phyloP scores from a whole-genome alignment of 306 rosid genomes.

The Quercus bicolor region DNA sequence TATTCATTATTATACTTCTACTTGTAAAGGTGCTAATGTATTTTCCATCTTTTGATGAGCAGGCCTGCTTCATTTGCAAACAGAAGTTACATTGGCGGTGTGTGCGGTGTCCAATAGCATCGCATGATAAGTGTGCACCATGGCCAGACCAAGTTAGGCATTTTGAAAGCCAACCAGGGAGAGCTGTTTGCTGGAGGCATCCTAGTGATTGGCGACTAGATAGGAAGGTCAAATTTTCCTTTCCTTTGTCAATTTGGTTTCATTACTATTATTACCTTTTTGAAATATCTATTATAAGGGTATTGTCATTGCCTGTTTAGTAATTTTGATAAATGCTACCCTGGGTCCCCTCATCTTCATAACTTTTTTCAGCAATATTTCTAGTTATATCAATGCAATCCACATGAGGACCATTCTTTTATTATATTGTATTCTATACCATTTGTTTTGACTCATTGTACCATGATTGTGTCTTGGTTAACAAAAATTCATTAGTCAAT shows the following conservation, averaged over 20 bases:
- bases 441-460: too few relatives aligned
- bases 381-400: too few relatives aligned
- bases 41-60: conserved; percentile 13
- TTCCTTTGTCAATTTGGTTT: conserved; percentile 41
- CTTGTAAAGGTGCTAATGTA: neutral
- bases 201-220: conserved; percentile 70
- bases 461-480: too few relatives aligned
- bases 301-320: neutral
- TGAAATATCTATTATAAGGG: neutral
- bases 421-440: too few relatives aligned
- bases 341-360: neutral
- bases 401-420: too few relatives aligned
- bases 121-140: conserved; percentile 75
- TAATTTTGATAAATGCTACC: neutral
- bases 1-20: neutral
- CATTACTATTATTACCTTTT: neutral
- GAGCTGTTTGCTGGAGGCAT: conserved; percentile 91
- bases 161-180: conserved; percentile 46
- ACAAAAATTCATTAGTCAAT: too few relatives aligned
- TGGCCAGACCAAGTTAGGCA: conserved; percentile 70
- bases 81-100: conserved; percentile 59
- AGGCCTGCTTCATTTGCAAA: conserved; percentile 83
- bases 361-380: too few relatives aligned
- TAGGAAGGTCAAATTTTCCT: conserved; percentile 75
- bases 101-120: conserved; percentile 59